Evolutionary conservation across 257 asterid genomes (phyloP), one percentile per base, ranked within the genome.

Genomic region (Solanum dulcamara): DNA sequence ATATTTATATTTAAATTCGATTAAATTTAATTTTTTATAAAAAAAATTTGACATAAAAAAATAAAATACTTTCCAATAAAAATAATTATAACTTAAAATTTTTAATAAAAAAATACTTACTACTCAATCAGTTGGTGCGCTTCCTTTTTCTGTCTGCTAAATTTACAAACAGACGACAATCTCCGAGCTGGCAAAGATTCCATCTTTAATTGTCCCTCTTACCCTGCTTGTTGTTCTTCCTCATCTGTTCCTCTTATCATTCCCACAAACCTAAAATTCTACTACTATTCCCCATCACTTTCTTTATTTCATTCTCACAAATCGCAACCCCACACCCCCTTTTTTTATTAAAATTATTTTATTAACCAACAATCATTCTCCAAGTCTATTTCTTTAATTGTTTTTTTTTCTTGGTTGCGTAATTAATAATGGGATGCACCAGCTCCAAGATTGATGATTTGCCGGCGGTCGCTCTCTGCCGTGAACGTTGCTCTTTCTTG

Each of bases 161-260:
- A 3, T 64, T 28, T 59, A 62, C 53, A 79, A 85, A 32, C 81
- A 24, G 46, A 46, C 71, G 71, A 80, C 85, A 26, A 12, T 26
- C 80, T 85, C 81, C 87, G 50, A 46, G 87, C 80, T 85, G 87
- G 79, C 87, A 64, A 80, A 85, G 87, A 85, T 85, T 85, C 87
- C 81, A 55, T 85, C 81, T 75, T 81, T 75, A 7, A 14, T 12
- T 74, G 75, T 59, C 72, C 24, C 38, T 33, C 4, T 42, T 42
- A 10, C 46, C 46, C 67, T 59, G 67, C 67, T 59, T 75, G 62
- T 77, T 77, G 9, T 15, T 77, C 77, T 77, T 44, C 59, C 44
- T 50, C 6, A 24, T 57, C 28, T 26, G 13, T 46, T 62, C 35
- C 37, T 48, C 28, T 62, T 68, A 12, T 42, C 64, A 35, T 20